Conservation (phyloP, 805 yeast genomes). For the Vanderwaltozyma verrucispora region DNA sequence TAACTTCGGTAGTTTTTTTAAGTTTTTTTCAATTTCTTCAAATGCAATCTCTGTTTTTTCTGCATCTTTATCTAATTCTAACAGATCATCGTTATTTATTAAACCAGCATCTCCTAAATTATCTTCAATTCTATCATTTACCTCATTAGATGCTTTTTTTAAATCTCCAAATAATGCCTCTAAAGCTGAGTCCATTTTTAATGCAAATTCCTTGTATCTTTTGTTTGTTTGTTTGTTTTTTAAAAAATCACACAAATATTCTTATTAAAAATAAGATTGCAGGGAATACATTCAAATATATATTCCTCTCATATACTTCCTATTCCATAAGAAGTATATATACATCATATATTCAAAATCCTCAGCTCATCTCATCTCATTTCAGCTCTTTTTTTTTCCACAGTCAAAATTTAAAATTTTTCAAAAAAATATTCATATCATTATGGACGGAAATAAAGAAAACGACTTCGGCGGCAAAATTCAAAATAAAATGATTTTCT, state of each 20-base stretch:
- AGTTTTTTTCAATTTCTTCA: conserved; percentile 19
- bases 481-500: too few species aligned
- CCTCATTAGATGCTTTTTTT: conserved; percentile 4
- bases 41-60: conserved; percentile 17
- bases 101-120: not conserved
- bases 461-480: too few species aligned
- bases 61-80: conserved; percentile 9
- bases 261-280: too few species aligned
- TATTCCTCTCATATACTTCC: too few species aligned
- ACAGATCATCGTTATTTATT: conserved; percentile 4
- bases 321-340: too few species aligned
- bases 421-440: not conserved
- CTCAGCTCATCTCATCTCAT: conserved; percentile 1
- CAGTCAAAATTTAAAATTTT: not conserved
- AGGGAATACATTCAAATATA: too few species aligned
- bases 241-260: not conserved
- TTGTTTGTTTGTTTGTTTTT: not conserved
- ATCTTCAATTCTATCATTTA: not conserved
- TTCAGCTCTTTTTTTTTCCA: too few species aligned
- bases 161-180: conserved; percentile 10
- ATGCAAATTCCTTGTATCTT: not conserved
- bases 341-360: too few species aligned
- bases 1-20: conserved; percentile 22
- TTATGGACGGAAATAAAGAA: not conserved
- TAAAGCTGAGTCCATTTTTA: conserved; percentile 2